Evolutionary conservation across 768 basidiomycete species (phyloP).

Genomic region (Roridomyces roridus): DNA sequence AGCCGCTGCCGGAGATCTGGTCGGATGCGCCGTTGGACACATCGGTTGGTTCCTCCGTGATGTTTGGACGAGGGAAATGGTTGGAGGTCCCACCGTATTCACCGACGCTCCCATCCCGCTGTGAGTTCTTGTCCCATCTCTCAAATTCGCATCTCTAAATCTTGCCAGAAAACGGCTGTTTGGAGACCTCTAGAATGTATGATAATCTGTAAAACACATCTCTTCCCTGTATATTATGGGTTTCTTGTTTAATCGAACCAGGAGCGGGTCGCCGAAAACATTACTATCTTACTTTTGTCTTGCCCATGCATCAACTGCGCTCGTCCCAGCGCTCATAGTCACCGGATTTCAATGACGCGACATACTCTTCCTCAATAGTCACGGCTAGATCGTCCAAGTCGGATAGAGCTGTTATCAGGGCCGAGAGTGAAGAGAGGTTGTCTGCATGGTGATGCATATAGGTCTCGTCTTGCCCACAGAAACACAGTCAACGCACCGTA

Average conservation of each 20-base stretch:
- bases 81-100: slow-evolving; percentile 73
- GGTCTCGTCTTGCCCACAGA: too few relatives aligned
- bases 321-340: slow-evolving; percentile 75
- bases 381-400: slow-evolving; percentile 81
- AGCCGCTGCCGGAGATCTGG: slow-evolving; percentile 80
- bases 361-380: slow-evolving; percentile 73
- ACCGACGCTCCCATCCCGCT: slow-evolving; percentile 73
- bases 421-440: slow-evolving; percentile 80
- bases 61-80: slow-evolving; percentile 89
- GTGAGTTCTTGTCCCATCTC: slow-evolving; percentile 52
- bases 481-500: slow-evolving; percentile 96
- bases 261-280: too few relatives aligned
- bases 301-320: too few relatives aligned
- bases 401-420: slow-evolving; percentile 76
- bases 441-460: too few relatives aligned
- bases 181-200: slow-evolving; percentile 50
- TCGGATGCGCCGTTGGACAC: slow-evolving; percentile 89
- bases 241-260: too few relatives aligned
- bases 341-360: slow-evolving; percentile 57
- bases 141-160: slow-evolving; percentile 1
- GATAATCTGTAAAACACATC: slow-evolving; percentile 7
- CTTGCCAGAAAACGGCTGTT: slow-evolving; percentile 65
- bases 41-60: slow-evolving; percentile 85
- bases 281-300: too few relatives aligned
- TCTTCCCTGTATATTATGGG: not conserved